phyloP scores from a whole-genome alignment of 2,329 filamentous ascomycete genomes.

The Phialocephala subalpina region DNA sequence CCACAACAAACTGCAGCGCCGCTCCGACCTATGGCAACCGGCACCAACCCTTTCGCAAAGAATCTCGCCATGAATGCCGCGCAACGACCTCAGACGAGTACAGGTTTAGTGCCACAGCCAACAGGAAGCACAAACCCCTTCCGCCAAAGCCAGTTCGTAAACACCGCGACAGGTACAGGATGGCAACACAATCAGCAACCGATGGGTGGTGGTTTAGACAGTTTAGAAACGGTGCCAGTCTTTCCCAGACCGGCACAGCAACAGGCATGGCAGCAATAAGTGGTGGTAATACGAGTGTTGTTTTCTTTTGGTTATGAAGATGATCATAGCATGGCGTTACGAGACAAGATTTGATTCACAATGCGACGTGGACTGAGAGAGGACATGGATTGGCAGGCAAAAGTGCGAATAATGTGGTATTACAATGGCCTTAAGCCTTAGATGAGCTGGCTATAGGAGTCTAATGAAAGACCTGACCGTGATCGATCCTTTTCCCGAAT shows the following conservation, averaged over 20 bases:
- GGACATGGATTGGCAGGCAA: constrained; percentile 29
- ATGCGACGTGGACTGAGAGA: constrained; percentile 17
- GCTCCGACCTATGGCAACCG: constrained; percentile 66
- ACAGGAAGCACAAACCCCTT: constrained; percentile 96
- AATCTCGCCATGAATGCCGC: constrained; percentile 44
- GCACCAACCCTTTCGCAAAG: constrained; percentile 76
- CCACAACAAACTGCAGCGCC: constrained; percentile 55
- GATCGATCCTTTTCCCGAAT: not conserved
- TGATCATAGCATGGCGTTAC: constrained; percentile 43
- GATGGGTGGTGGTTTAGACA: constrained; percentile 83
- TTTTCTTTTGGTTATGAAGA: constrained; percentile 28
- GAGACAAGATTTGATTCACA: constrained; percentile 30
- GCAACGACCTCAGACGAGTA: constrained; percentile 43
- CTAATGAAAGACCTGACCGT: constrained; percentile 26
- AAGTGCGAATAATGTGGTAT: constrained; percentile 37
- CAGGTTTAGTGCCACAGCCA: constrained; percentile 72
- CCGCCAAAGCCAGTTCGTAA: constrained; percentile 88
- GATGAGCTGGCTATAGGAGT: constrained; percentile 21
- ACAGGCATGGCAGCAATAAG: constrained; percentile 62
- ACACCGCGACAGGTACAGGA: constrained; percentile 85
- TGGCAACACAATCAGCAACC: constrained; percentile 85
- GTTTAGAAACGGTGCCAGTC: constrained; percentile 79
- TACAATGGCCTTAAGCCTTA: constrained; percentile 31
- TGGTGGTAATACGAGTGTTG: constrained; percentile 13
- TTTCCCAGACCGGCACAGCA: constrained; percentile 82